Percentiles rank a stretch among this genome's conserved stretches.
Evolutionary conservation across 2,329 filamentous ascomycete genomes (phyloP).

Genomic region (Talaromyces funiculosus): DNA sequence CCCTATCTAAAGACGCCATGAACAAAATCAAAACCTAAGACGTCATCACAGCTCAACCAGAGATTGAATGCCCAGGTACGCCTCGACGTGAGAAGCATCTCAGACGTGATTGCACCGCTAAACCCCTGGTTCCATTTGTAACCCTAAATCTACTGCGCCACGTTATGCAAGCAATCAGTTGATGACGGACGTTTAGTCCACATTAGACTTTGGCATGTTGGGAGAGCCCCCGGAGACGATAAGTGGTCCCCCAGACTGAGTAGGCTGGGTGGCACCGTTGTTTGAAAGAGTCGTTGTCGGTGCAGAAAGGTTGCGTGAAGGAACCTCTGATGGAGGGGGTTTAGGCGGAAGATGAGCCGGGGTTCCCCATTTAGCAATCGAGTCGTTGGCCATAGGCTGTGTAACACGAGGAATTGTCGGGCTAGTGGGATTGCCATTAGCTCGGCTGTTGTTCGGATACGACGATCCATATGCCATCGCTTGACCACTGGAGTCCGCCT

Average conservation of each 20-base stretch:
- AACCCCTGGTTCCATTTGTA: not conserved
- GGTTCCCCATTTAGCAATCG: conserved; percentile 47
- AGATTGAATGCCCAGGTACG: conserved; percentile 16
- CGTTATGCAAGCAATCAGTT: conserved; percentile 12
- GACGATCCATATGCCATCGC: conserved; percentile 7
- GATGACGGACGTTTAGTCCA: conserved; percentile 1
- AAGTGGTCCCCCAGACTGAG: conserved; percentile 30
- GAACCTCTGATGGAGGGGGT: conserved; percentile 44
- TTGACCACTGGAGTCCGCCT: conserved; percentile 7
- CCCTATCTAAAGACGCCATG: conserved; percentile 8
- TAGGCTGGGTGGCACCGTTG: conserved; percentile 18
- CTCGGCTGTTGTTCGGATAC: conserved; percentile 17
- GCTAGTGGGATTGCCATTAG: conserved; percentile 18
- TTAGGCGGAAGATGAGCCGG: conserved; percentile 47
- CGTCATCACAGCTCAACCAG: conserved; percentile 14
- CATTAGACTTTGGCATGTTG: conserved; percentile 23
- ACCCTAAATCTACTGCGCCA: conserved; percentile 12
- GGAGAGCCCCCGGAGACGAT: conserved; percentile 34
- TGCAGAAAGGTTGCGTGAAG: conserved; percentile 25
- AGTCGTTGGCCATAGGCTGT: conserved; percentile 28
- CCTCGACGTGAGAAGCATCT: conserved; percentile 4
- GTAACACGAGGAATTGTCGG: conserved; percentile 19
- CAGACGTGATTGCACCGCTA: not conserved
- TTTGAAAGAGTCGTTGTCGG: conserved; percentile 21
- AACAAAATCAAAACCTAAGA: conserved; percentile 8